These are phyloP conservation scores for Nicotiana obtusifolia DNA, from an alignment of 257 asterid species.

Conservation along the genomic window DNA sequence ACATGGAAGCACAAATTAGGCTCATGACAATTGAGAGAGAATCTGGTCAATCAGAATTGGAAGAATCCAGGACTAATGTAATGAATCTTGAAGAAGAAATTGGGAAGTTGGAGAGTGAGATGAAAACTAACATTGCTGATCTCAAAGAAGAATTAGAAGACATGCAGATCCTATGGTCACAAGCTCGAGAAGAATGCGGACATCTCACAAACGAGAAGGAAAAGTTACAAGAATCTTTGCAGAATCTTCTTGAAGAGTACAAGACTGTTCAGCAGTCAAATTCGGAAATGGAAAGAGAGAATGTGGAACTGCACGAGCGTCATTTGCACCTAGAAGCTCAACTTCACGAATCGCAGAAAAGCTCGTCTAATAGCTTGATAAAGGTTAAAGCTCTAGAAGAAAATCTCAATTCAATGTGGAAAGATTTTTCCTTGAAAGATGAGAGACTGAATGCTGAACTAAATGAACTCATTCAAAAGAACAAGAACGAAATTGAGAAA, in stretches of 20 bases:
- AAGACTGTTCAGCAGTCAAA: conserved; percentile 28
- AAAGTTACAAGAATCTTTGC: conserved; percentile 25
- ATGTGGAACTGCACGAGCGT: conserved; percentile 32
- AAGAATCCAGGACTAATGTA: conserved; percentile 25
- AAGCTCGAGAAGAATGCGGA: conserved; percentile 41
- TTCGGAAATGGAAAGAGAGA: conserved; percentile 36
- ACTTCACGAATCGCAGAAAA: conserved; percentile 33
- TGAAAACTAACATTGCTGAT: conserved; percentile 26
- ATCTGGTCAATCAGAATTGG: conserved; percentile 28
- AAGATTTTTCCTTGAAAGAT: conserved; percentile 42
- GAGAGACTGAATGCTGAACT: conserved; percentile 35
- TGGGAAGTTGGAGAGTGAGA: conserved; percentile 32
- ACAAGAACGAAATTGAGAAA: conserved; percentile 29
- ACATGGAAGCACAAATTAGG: conserved; percentile 32
- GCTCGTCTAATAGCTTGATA: conserved; percentile 33
- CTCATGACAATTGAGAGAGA: conserved; percentile 39
- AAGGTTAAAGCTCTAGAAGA: conserved; percentile 44
- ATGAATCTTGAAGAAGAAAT: conserved; percentile 41
- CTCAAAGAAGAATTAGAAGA: conserved; percentile 34
- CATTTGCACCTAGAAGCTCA: conserved; percentile 35
- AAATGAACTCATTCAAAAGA: conserved; percentile 44
- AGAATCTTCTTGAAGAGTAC: conserved; percentile 27
- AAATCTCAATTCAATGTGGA: conserved; percentile 34
- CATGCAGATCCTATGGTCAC: conserved; percentile 27
- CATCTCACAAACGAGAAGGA: conserved; percentile 38